A percentile compares a stretch with the other conserved stretches of the same genome.
phyloP scores from a whole-genome alignment of 1,139 yeast species.

The Yamadazyma spencermartinsiae region DNA sequence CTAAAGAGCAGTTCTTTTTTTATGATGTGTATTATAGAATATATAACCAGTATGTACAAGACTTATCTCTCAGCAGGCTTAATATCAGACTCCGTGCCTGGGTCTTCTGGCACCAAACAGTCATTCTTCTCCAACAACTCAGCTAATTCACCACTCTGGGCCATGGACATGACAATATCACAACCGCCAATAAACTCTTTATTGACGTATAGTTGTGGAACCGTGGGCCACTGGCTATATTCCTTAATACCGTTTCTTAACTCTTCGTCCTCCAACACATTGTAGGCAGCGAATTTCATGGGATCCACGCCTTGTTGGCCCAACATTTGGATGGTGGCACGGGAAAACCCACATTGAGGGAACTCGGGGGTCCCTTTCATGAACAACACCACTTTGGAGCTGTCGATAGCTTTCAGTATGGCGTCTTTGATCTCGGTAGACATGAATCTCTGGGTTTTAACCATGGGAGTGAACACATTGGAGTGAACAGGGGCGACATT shows the following conservation, averaged over 20 bases:
- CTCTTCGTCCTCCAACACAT: conserved; percentile 92
- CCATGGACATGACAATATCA: conserved; percentile 91
- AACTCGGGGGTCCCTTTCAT: conserved; percentile 98
- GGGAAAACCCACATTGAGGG: conserved; percentile 97
- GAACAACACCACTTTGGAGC: conserved; percentile 93
- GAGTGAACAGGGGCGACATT: background rate
- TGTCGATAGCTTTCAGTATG: conserved; percentile 76
- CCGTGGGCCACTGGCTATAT: conserved; percentile 93
- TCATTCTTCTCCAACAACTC: conserved; percentile 77
- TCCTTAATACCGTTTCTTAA: conserved; percentile 93
- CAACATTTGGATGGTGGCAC: conserved; percentile 88
- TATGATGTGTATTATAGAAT: too few species aligned
- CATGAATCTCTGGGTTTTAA: conserved; percentile 53
- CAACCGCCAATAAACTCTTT: conserved; percentile 96
- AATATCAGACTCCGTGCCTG: conserved; percentile 31
- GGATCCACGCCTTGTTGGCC: conserved; percentile 99
- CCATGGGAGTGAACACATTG: conserved; percentile 9
- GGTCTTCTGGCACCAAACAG: conserved; percentile 78
- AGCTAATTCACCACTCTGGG: conserved; percentile 85
- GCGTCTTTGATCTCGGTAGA: conserved; percentile 81
- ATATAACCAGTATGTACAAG: too few species aligned
- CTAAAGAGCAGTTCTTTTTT: too few species aligned
- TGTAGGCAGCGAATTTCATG: conserved; percentile 91
- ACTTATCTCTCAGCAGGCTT: conserved; percentile 37
- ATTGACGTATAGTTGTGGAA: conserved; percentile 70